A percentile compares a stretch with the other conserved stretches of the same genome.
Evolutionary conservation across 164 flowering plant species (phyloP).

Genomic region (Chloranthus sessilifolius): DNA sequence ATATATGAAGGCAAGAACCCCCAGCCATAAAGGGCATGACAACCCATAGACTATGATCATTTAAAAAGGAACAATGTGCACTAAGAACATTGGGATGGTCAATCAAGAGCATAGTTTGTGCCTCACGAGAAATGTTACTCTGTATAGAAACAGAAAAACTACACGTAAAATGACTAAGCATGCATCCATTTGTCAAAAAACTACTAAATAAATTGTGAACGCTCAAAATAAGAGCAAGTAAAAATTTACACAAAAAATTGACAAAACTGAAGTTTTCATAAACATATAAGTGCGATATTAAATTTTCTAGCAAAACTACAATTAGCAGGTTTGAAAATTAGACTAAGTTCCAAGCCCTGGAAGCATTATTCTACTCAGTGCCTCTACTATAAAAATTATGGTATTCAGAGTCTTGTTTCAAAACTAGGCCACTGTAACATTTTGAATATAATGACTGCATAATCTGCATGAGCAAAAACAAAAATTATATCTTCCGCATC

Average conservation of each 20-base stretch:
- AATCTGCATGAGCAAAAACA: no score
- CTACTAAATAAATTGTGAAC: background rate
- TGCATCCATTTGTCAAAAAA: background rate
- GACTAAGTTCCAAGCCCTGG: no score
- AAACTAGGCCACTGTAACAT: no score
- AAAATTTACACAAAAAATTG: background rate
- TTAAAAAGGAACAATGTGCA: conserved; percentile 88
- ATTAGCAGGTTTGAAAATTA: no score
- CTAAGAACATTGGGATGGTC: conserved; percentile 93
- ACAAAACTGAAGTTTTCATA: no score
- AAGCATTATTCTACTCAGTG: no score
- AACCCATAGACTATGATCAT: conserved; percentile 82
- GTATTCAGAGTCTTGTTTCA: no score
- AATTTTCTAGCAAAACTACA: no score
- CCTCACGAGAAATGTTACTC: conserved; percentile 77
- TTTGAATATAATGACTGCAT: no score
- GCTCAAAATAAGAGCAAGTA: background rate
- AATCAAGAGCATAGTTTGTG: conserved; percentile 82
- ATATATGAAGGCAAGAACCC: conserved; percentile 90
- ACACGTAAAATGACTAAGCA: background rate
- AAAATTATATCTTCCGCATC: no score
- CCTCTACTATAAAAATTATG: no score
- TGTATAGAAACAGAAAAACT: conserved; percentile 19
- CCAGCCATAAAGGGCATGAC: conserved; percentile 97
- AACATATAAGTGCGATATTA: no score